phyloP scores from a whole-genome alignment of 345 rosid species.

The Syzygium jambos region DNA sequence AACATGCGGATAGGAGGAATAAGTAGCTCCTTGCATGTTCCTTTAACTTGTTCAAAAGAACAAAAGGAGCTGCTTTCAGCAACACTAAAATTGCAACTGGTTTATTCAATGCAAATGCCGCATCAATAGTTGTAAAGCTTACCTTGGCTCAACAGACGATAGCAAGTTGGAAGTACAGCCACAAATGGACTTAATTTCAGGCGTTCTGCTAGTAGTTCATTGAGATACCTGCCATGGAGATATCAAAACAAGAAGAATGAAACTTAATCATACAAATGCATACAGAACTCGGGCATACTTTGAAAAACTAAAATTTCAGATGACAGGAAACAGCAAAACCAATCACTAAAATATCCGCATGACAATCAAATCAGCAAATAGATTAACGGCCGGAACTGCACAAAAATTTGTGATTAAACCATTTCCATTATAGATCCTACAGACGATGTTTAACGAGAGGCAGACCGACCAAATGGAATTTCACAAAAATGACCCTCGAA shows the following conservation, averaged over 20 bases:
- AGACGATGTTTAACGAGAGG: background rate
- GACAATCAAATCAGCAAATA: background rate
- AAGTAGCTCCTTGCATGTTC: background rate
- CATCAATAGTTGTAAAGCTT: constrained; percentile 9
- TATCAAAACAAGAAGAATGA: background rate
- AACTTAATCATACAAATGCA: background rate
- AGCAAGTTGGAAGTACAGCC: constrained; percentile 55
- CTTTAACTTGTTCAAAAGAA: background rate
- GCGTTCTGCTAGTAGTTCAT: constrained; percentile 70
- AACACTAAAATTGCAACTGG: background rate
- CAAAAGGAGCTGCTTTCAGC: background rate
- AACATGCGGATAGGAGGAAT: background rate
- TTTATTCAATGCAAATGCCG: background rate
- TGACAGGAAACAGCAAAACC: background rate
- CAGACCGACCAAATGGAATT: background rate
- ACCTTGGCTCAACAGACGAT: constrained; percentile 75
- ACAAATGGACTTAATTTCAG: constrained; percentile 61
- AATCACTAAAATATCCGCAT: background rate
- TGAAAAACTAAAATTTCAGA: background rate
- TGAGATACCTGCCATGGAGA: constrained; percentile 50
- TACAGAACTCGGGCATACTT: background rate
- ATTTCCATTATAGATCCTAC: background rate
- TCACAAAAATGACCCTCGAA: background rate
- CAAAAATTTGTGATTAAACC: background rate
- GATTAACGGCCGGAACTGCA: background rate